Percentiles rank a stretch among this genome's conserved stretches.
These are phyloP conservation scores for Sordariomycetes sp. DNA, from an alignment of 2,329 filamentous ascomycete species.

Conservation along the genomic window DNA sequence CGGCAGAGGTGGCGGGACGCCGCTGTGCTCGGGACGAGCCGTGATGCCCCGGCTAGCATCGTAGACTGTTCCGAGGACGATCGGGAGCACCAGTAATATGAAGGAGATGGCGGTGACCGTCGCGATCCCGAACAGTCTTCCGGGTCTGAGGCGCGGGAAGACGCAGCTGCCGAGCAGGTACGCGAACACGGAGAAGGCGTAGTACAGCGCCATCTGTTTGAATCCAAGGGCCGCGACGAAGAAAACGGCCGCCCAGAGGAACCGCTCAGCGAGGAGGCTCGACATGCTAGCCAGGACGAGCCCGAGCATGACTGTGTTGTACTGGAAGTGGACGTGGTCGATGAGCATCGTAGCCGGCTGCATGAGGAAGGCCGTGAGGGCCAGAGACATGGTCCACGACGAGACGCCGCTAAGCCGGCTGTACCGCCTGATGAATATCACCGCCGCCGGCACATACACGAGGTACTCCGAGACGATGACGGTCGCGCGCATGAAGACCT, in stretches of 20 bases:
- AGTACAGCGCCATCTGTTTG: conserved; percentile 99
- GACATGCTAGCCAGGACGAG: conserved; percentile 78
- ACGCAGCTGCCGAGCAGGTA: conserved; percentile 80
- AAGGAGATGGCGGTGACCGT: conserved; percentile 63
- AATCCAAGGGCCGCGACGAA: conserved; percentile 92
- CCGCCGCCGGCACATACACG: conserved; percentile 70
- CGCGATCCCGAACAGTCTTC: conserved; percentile 62
- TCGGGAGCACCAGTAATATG: conserved; percentile 58
- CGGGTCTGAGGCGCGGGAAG: conserved; percentile 55
- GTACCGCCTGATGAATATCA: conserved; percentile 76
- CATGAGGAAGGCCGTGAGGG: conserved; percentile 80
- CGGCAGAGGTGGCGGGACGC: conserved; percentile 48
- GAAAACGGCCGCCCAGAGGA: conserved; percentile 82
- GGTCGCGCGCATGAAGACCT: conserved; percentile 91
- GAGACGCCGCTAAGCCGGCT: conserved; percentile 64
- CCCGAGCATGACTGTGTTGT: conserved; percentile 97
- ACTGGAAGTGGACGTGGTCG: conserved; percentile 94
- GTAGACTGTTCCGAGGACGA: conserved; percentile 59
- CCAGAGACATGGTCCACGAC: conserved; percentile 71
- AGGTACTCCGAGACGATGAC: conserved; percentile 87
- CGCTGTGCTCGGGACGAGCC: conserved; percentile 39
- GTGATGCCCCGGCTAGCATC: conserved; percentile 53
- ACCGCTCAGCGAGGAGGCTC: conserved; percentile 72
- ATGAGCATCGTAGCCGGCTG: conserved; percentile 84
- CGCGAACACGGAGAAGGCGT: conserved; percentile 83